Evolutionary conservation across 768 basidiomycete species (phyloP), one percentile per base, ranked within the genome.

Genomic region (Amanita pseudoporphyria): DNA sequence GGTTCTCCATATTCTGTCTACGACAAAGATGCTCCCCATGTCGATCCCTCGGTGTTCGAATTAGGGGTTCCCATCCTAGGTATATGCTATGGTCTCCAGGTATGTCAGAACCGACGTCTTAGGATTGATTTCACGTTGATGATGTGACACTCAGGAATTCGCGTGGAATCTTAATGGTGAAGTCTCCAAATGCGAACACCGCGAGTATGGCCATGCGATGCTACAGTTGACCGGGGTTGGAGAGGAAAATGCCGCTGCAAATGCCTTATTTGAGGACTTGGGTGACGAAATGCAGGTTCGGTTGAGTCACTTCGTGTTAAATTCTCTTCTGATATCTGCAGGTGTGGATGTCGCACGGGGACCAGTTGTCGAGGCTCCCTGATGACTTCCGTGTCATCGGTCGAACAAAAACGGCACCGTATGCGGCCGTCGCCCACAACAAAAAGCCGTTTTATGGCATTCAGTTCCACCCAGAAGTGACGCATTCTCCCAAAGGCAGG

Each of bases 201-300:
- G 95, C 57, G 96, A 99, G 67, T 99, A 98, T 62, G 96, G 96
- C n/a, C n/a, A n/a, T n/a, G n/a, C n/a, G n/a, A n/a, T n/a, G n/a
- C n/a, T n/a, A n/a, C n/a, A n/a, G n/a, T n/a, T n/a, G n/a, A n/a
- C n/a, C n/a, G n/a, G n/a, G n/a, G n/a, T n/a, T n/a, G n/a, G n/a
- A n/a, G n/a, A 30, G 18, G 67, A 68, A 19, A 72, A 67, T 5
- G 61, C 62, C 43, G 64, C 69, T 21, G 74, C 79, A 40, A 87
- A 94, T 61, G 77, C 80, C 3, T 70, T 99, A 49, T 97, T 97
- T 57, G 77, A 88, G 48, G n/a, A n/a, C n/a, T n/a, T n/a, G n/a
- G n/a, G n/a, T n/a, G n/a, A n/a, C n/a, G n/a, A n/a, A n/a, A n/a
- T 96, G 74, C 86, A 90, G 76, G 94, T 90, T 57, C 38, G 71